Percentiles rank a stretch among this genome's conserved stretches.
Conservation (phyloP, 306 rosid species). For the Begonia loranthoides region DNA sequence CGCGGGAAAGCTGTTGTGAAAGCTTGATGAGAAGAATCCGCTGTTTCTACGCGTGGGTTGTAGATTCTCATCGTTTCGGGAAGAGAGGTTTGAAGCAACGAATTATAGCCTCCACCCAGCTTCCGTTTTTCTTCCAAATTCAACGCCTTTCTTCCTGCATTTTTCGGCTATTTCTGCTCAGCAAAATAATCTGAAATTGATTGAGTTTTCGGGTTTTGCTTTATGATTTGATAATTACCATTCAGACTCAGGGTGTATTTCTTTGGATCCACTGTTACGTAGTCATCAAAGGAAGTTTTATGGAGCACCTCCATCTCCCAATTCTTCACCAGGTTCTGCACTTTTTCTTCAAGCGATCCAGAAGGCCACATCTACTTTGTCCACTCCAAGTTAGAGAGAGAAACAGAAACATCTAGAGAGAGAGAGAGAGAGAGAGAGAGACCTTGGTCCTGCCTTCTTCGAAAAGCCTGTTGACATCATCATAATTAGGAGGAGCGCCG, state of each 20-base stretch:
- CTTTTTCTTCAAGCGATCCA: slow-evolving; percentile 47
- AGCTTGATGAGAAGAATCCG: slow-evolving; percentile 28
- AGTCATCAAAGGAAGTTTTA: slow-evolving; percentile 19
- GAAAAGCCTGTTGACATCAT: slow-evolving; percentile 43
- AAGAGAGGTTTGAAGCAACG: slow-evolving; percentile 38
- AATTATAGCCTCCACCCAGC: slow-evolving; percentile 56
- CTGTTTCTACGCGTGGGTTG: slow-evolving; percentile 32
- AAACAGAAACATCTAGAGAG: not conserved
- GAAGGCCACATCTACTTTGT: slow-evolving; percentile 42
- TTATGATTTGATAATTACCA: slow-evolving; percentile 17
- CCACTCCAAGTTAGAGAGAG: not conserved
- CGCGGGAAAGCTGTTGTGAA: slow-evolving; percentile 50
- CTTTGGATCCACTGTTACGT: slow-evolving; percentile 31
- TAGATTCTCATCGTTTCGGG: slow-evolving; percentile 32
- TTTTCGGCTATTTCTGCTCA: too few species aligned
- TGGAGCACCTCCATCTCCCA: slow-evolving; percentile 60
- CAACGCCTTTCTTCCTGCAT: slow-evolving; percentile 24
- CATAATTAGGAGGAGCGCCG: slow-evolving; percentile 42
- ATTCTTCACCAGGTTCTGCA: slow-evolving; percentile 36
- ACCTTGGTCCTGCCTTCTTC: slow-evolving; percentile 57
- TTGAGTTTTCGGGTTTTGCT: too few species aligned
- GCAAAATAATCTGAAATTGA: too few species aligned
- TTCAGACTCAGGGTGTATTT: slow-evolving; percentile 36
- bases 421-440: not conserved
- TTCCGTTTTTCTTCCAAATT: slow-evolving; percentile 24